Evolutionary conservation across 2,329 filamentous ascomycete genomes (phyloP).

Genomic region (Aureobasidium sp.): DNA sequence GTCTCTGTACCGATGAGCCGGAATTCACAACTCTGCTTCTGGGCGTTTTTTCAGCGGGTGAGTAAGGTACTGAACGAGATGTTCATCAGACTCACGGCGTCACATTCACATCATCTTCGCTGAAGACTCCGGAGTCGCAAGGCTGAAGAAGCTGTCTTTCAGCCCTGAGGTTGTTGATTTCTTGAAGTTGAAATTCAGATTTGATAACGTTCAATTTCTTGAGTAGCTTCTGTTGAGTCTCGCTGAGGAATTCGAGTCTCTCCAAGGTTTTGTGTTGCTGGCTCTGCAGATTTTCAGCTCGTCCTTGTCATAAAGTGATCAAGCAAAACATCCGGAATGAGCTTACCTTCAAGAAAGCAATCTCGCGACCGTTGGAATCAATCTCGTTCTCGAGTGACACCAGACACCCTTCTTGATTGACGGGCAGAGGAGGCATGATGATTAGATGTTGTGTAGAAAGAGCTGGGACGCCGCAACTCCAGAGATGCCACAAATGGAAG

Average conservation of each 20-base stretch:
- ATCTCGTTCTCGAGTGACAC: too few species aligned
- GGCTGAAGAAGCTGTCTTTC: neutral
- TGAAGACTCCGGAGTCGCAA: neutral
- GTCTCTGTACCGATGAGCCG: neutral
- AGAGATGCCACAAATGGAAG: too few species aligned
- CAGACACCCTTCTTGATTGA: too few species aligned
- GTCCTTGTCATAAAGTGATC: too few species aligned
- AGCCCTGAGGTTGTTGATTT: constrained; percentile 1
- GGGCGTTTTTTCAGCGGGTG: neutral
- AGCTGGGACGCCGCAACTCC: too few species aligned
- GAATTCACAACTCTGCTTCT: neutral
- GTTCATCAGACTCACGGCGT: neutral
- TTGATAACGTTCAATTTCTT: constrained; percentile 7
- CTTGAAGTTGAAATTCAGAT: neutral
- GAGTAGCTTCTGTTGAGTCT: neutral
- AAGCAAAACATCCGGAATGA: too few species aligned
- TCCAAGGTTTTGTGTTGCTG: neutral
- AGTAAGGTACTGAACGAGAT: too few species aligned
- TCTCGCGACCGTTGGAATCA: too few species aligned
- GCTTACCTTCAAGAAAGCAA: too few species aligned
- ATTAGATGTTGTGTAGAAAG: too few species aligned
- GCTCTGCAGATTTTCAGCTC: neutral
- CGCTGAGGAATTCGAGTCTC: neutral
- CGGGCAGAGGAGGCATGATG: too few species aligned
- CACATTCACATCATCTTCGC: neutral